Evolutionary conservation across 768 basidiomycete species (phyloP).

Genomic region (Mycena floridula): DNA sequence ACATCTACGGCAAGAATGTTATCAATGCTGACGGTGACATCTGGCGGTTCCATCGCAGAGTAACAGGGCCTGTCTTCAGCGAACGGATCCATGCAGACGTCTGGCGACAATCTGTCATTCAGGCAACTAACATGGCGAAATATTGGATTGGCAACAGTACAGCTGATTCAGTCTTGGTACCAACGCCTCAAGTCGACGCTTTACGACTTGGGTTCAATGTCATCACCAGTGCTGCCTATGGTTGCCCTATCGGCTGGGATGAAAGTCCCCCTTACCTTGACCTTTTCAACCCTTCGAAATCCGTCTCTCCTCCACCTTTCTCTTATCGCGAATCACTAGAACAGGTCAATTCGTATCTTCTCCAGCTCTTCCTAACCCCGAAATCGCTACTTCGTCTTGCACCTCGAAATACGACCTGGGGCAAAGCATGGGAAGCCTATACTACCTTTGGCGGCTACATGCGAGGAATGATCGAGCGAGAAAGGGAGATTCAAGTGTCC

Average conservation of each 20-base stretch:
- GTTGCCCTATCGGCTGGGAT: slow-evolving; percentile 3
- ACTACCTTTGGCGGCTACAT: slow-evolving; percentile 10
- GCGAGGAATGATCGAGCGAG: slow-evolving; percentile 6
- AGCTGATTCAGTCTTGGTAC: background rate
- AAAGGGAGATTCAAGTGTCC: background rate
- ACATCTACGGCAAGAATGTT: slow-evolving; percentile 7
- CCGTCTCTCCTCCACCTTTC: background rate
- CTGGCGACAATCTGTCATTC: slow-evolving; percentile 3
- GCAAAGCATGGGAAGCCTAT: slow-evolving; percentile 8
- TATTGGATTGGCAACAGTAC: background rate
- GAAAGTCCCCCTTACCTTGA: slow-evolving; percentile 3
- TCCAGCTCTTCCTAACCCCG: slow-evolving; percentile 8
- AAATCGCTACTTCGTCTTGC: slow-evolving; percentile 3
- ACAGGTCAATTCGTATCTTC: slow-evolving; percentile 7
- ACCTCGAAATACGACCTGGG: slow-evolving; percentile 2
- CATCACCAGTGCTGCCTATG: slow-evolving; percentile 9
- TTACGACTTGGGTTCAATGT: slow-evolving; percentile 7
- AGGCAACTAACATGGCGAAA: slow-evolving; percentile 4
- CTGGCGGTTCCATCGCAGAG: slow-evolving; percentile 8
- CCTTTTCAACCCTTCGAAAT: background rate
- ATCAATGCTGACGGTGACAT: slow-evolving; percentile 9
- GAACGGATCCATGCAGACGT: slow-evolving; percentile 8
- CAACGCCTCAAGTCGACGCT: background rate
- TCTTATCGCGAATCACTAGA: slow-evolving; percentile 7
- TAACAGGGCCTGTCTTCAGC: slow-evolving; percentile 9